These are phyloP conservation scores for Fusarium circinatum DNA, from an alignment of 2,329 filamentous ascomycete genomes.

Conservation along the genomic window DNA sequence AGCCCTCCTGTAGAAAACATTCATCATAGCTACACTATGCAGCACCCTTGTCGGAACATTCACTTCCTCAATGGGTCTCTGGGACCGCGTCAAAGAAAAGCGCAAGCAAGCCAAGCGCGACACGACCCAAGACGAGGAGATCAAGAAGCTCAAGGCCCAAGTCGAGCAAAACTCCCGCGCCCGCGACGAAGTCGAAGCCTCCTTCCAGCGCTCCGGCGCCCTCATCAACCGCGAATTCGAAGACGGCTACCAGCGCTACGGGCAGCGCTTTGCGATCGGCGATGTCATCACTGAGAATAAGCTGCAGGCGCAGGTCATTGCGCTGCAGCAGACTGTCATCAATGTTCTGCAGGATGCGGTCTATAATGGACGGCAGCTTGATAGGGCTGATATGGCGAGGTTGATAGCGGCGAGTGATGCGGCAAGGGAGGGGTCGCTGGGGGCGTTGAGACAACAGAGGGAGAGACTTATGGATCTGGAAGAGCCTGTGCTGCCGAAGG, in stretches of 20 bases:
- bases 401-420: conserved; percentile 40
- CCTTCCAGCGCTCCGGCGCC: conserved; percentile 35
- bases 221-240: conserved; percentile 42
- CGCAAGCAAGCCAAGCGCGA: conserved; percentile 38
- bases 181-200: conserved; percentile 34
- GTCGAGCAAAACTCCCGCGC: conserved; percentile 21
- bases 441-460: conserved; percentile 37
- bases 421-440: conserved; percentile 35
- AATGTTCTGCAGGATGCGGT: conserved; percentile 41
- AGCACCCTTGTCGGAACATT: conserved; percentile 43
- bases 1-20: conserved; percentile 29
- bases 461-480: conserved; percentile 28
- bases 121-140: conserved; percentile 41
- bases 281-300: conserved; percentile 42
- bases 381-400: conserved; percentile 36
- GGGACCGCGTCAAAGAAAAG: conserved; percentile 39
- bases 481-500: neutral
- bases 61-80: conserved; percentile 43
- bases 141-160: conserved; percentile 38
- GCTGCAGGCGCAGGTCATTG: conserved; percentile 41
- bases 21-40: conserved; percentile 41
- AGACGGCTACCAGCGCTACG: conserved; percentile 38
- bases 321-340: conserved; percentile 42
- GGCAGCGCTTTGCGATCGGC: conserved; percentile 36
- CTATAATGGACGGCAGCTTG: conserved; percentile 33